Base-by-base conservation (phyloP, 495 filamentous ascomycete species). In the Neurospora sp. region DNA sequence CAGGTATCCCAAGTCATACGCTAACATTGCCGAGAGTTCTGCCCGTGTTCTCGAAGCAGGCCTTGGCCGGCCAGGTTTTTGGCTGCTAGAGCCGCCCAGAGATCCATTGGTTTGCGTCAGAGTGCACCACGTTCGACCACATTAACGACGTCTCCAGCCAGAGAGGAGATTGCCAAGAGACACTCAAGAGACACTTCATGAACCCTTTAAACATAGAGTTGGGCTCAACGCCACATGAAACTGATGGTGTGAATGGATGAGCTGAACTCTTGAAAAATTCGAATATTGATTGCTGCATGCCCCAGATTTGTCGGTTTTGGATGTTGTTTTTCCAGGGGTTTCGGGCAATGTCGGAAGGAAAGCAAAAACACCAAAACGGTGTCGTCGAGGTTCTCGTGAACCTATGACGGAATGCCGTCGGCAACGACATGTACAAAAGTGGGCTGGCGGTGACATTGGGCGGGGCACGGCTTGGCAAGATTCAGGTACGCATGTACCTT, bases 311-410 rank as follows among this genome's bases (percentile, higher is more conserved):
- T 48, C 39, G 39, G 44, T 41, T 31, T 20, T 35, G 11, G 40
- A 35, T 35, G 35, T 20, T 6, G 44, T 42, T 35, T n/a, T 44
- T 31, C 70, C 69, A 70, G 70, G 37, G 62, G 72, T 70, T n/a
- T 78, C 78, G 78, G 78, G 77, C 72, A 77, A 78, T 74, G 70
- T 77, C 78, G 78, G 78, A 75, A 75, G 62, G 35, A 31, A 7
- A 23, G 14, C 72, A 59, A 71, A 73, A 72, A 35, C 37, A 71
- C 37, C 41, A 62, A 54, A 41, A 35, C 14, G 27, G n/a, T 69
- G 44, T 69, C 70, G 11, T 16, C 41, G 69, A 70, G 3, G 41
- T 23, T 31, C 44, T 39, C 39, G 39, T 71, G 35, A 71, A 37
- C 72, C 66, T 73, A 79, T 81, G 78, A 76, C 78, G 78, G 74